These are phyloP conservation scores for Sporothrix brasiliensis DNA, from an alignment of 2,329 filamentous ascomycete genomes.

Conservation along the genomic window DNA sequence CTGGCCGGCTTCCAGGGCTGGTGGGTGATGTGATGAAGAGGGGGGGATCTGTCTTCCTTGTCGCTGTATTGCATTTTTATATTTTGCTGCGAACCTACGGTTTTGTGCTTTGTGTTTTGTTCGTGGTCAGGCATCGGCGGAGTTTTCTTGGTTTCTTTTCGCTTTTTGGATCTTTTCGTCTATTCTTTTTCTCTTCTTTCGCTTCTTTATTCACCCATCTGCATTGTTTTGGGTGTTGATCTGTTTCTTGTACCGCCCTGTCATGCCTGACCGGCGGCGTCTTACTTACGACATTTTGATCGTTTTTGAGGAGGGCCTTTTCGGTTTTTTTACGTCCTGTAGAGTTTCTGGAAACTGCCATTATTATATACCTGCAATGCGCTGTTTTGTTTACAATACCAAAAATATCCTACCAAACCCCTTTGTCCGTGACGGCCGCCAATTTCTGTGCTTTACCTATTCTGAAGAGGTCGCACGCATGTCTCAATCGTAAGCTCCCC, in stretches of 20 bases:
- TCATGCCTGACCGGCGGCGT: slow-evolving; percentile 13
- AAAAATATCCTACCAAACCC: background rate
- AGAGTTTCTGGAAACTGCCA: background rate
- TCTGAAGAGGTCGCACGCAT: background rate
- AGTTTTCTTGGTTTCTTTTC: slow-evolving; percentile 28
- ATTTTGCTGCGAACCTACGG: background rate
- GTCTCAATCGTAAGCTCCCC: background rate
- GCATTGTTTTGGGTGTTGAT: background rate
- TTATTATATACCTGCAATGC: slow-evolving; percentile 17
- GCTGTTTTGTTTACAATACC: background rate
- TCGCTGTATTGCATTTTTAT: background rate
- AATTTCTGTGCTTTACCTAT: too few species aligned
- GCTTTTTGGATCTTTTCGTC: background rate
- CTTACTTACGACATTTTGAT: background rate
- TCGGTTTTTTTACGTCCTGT: background rate
- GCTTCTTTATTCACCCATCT: background rate
- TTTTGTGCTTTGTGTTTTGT: background rate
- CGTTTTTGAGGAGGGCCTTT: background rate
- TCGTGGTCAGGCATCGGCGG: slow-evolving; percentile 34
- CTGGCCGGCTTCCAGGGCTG: background rate
- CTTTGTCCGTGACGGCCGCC: background rate
- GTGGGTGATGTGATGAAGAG: background rate
- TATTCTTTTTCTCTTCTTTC: slow-evolving; percentile 5
- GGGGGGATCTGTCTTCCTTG: background rate
- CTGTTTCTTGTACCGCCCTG: background rate